Evolutionary conservation across 345 rosid species (phyloP).

Genomic region (Alliaria petiolata): DNA sequence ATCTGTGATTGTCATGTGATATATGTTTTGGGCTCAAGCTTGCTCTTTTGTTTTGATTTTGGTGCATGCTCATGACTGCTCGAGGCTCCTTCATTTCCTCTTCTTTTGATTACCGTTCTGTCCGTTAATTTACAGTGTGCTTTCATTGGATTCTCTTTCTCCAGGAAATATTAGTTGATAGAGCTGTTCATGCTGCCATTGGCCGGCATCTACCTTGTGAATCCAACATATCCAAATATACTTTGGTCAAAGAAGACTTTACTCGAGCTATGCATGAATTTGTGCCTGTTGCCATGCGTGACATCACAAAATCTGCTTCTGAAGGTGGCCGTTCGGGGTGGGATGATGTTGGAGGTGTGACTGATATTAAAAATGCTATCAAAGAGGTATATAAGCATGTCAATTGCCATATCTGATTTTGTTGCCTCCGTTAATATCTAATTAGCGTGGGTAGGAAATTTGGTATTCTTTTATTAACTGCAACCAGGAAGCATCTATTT

Average conservation of each 20-base stretch:
- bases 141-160: slow-evolving; percentile 1
- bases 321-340: slow-evolving; percentile 82
- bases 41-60: slow-evolving; percentile 3
- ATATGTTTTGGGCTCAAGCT: neutral
- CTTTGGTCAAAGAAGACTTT: slow-evolving; percentile 69
- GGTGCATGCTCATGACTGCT: neutral
- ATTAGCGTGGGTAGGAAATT: neutral
- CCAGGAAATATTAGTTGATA: slow-evolving; percentile 96
- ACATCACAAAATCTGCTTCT: slow-evolving; percentile 74
- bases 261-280: slow-evolving; percentile 82
- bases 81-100: neutral
- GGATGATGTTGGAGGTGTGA: slow-evolving; percentile 96
- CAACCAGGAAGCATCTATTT: neutral
- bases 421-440: neutral
- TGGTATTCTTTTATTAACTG: neutral
- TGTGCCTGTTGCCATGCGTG: slow-evolving; percentile 98
- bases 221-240: slow-evolving; percentile 37
- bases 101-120: neutral
- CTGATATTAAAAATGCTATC: slow-evolving; percentile 63
- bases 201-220: slow-evolving; percentile 64
- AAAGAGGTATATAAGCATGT: slow-evolving; percentile 58
- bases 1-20: neutral
- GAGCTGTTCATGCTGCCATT: slow-evolving; percentile 90
- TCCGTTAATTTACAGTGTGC: neutral
- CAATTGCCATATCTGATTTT: neutral